Conservation (phyloP, 306 rosid genomes). For the Trifolium dubium region DNA sequence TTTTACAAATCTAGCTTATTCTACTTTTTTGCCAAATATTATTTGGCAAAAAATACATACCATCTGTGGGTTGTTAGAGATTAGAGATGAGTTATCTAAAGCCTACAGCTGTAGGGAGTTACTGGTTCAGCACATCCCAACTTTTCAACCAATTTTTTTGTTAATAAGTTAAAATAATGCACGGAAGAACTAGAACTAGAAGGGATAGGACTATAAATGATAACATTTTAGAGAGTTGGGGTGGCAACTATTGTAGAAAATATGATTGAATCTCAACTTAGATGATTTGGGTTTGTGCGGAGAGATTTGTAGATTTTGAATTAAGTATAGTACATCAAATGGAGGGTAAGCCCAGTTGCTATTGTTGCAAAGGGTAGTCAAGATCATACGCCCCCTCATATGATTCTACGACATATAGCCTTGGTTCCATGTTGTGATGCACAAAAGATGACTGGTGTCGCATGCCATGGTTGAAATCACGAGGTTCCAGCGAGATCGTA, state of each 20-base stretch:
- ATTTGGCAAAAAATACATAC: not conserved
- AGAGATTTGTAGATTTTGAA: not conserved
- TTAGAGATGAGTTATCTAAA: not conserved
- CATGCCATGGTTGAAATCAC: too few species aligned
- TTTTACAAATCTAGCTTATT: not conserved
- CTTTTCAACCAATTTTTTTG: not conserved
- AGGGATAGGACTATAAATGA: not conserved
- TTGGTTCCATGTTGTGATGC: too few species aligned
- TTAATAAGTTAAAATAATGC: not conserved
- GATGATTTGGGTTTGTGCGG: not conserved
- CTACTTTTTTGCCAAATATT: not conserved
- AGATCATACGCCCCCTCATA: too few species aligned
- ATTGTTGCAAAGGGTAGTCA: not conserved
- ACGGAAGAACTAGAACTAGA: conserved; percentile 2
- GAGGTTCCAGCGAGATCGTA: too few species aligned
- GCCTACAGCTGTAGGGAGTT: not conserved
- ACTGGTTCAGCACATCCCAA: not conserved
- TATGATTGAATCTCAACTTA: not conserved
- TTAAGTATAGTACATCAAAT: not conserved
- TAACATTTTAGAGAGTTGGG: not conserved
- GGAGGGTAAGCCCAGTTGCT: not conserved
- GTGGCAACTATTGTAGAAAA: not conserved
- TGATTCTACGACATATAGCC: too few species aligned
- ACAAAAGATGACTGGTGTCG: too few species aligned
- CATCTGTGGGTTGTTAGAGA: not conserved